Percentiles rank a stretch among this genome's conserved stretches.
Conservation (phyloP, 129 eudicot genomes). For the Escallonia herrerae region DNA sequence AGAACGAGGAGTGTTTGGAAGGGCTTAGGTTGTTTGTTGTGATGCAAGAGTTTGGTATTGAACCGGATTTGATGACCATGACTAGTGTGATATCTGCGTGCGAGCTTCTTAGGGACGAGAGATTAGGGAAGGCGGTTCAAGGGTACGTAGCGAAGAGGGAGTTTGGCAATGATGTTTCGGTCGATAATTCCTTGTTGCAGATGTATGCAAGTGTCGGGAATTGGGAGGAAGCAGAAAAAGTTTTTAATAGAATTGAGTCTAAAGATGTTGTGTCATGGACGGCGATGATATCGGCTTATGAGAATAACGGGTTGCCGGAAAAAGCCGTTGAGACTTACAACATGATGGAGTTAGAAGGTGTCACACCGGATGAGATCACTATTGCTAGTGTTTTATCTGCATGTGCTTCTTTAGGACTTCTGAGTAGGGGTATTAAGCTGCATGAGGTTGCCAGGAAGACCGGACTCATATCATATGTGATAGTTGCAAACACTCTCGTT, state of each 20-base stretch:
- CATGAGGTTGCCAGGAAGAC: conserved; percentile 59
- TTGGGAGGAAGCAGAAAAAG: conserved; percentile 64
- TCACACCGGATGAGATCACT: conserved; percentile 77
- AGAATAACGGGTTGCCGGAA: conserved; percentile 55
- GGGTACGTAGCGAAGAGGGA: conserved; percentile 55
- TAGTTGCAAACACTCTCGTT: conserved; percentile 63
- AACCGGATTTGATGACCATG: conserved; percentile 70
- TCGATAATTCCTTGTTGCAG: conserved; percentile 61
- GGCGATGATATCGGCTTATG: conserved; percentile 79
- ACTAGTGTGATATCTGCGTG: conserved; percentile 90
- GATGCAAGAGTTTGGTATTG: conserved; percentile 47
- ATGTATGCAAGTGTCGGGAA: conserved; percentile 55
- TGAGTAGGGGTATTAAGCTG: conserved; percentile 55
- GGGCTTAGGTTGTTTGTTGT: conserved; percentile 55
- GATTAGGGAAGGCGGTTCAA: conserved; percentile 57
- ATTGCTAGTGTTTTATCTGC: conserved; percentile 71
- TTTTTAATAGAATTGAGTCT: conserved; percentile 39
- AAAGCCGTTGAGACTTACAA: conserved; percentile 58
- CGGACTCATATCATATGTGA: conserved; percentile 41
- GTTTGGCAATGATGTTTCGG: conserved; percentile 47
- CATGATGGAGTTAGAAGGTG: conserved; percentile 51
- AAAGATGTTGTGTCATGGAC: conserved; percentile 96
- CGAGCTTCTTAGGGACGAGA: conserved; percentile 51
- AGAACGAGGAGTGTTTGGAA: conserved; percentile 55
- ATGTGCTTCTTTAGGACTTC: conserved; percentile 65